Evolutionary conservation across 306 rosid genomes (phyloP), one percentile per base, ranked within the genome.

Genomic region (Luffa acutangula): DNA sequence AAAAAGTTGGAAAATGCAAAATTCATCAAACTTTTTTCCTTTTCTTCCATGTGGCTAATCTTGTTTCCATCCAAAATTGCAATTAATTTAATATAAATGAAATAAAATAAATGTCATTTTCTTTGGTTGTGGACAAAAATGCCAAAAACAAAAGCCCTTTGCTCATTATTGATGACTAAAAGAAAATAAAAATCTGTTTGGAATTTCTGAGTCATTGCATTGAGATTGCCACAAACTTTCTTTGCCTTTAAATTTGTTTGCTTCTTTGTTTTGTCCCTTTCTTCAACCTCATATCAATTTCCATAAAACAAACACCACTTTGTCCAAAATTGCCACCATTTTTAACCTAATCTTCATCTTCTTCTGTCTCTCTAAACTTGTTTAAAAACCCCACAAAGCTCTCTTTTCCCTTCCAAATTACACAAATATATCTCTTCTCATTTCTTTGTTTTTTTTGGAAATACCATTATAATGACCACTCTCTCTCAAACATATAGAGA

Each of bases 241-340:
- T 64, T 64, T 64, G 70, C 89, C 81, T 78, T 57, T 76, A 52
- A 41, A 6, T 41, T 70, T 77, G 76, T 87, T 81, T 86, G 85
- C 86, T 80, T 89, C 85, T 74, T 62, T 77, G 73, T 84, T 86
- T 89, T 87, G 90, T 85, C 90, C 56, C 73, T 78, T 83, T 78
- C 83, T 69, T 72, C 42, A 48, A 25, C 58, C 58, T 83, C 45
- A 74, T 74, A 20, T 71, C 58, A 46, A 71, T 46, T 57, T 62
- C 80, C 7, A 57, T 85, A 51, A 80, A 59, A 42, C 87, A 70
- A 87, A 88, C 94, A 87, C 82, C 70, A 83, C 79, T 78, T 49
- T 73, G 75, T 87, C 90, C 92, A 45, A 25, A 20, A 1, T 74
- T 45, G 54, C 60, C 60, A 49, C 75, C 75, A 43, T 69, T 77